Evolutionary conservation across 1,139 yeast genomes (phyloP).

Genomic region (Taphrina confusa): DNA sequence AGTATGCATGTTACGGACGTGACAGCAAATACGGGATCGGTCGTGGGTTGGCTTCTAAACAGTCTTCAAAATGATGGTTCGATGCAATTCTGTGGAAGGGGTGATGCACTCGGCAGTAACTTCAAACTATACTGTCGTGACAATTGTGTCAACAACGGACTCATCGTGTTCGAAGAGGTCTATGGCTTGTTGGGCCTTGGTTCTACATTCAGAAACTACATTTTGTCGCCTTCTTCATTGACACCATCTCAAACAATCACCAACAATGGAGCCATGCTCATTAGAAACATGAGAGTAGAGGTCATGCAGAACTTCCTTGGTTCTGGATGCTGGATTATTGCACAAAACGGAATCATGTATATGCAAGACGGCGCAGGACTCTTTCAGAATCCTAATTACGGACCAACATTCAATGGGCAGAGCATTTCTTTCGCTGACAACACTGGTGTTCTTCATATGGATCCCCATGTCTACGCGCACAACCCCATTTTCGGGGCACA

Average conservation of each 20-base stretch:
- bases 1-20: conserved; percentile 10
- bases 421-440: conserved; percentile 15
- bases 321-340: conserved; percentile 24
- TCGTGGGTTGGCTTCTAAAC: conserved; percentile 14
- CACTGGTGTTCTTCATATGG: conserved; percentile 16
- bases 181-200: conserved; percentile 12
- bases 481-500: conserved; percentile 8
- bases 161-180: conserved; percentile 18
- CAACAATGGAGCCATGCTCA: conserved; percentile 22
- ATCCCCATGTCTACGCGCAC: conserved; percentile 13
- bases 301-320: conserved; percentile 25
- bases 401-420: background rate
- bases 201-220: conserved; percentile 9
- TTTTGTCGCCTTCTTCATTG: background rate
- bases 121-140: conserved; percentile 1
- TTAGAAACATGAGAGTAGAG: conserved; percentile 10
- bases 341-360: conserved; percentile 5
- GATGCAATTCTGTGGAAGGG: conserved; percentile 20
- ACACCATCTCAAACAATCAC: background rate
- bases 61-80: conserved; percentile 21
- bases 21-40: background rate
- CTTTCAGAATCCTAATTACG: conserved; percentile 8
- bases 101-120: conserved; percentile 4
- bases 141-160: conserved; percentile 23
- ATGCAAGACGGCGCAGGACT: conserved; percentile 20